Conservation (phyloP, 305 asterid genomes). For the Solanum aculeatissimum region DNA sequence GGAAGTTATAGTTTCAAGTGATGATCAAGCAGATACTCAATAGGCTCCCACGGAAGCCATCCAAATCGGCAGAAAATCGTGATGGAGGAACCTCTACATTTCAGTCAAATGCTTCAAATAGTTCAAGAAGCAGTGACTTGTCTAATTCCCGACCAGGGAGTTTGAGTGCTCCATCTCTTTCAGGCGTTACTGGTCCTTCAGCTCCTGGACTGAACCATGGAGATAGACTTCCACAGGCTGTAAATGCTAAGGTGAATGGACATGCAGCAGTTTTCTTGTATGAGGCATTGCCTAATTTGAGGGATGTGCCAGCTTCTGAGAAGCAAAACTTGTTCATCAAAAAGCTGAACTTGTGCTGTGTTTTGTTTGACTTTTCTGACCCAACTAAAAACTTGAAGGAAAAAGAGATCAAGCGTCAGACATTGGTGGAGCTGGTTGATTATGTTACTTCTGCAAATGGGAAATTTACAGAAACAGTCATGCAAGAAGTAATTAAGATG, state of each 20-base stretch:
- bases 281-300: constrained; percentile 72
- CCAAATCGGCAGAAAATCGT: constrained; percentile 57
- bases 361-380: constrained; percentile 44
- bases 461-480: constrained; percentile 30
- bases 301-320: constrained; percentile 39
- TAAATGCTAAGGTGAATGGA: constrained; percentile 44
- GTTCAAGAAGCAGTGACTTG: constrained; percentile 34
- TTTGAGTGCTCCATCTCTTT: constrained; percentile 22
- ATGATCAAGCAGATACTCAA: constrained; percentile 90
- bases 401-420: constrained; percentile 37
- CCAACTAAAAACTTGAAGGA: constrained; percentile 29
- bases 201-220: constrained; percentile 35
- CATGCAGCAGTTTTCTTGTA: constrained; percentile 25
- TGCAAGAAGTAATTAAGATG: constrained; percentile 42
- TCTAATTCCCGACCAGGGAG: constrained; percentile 32
- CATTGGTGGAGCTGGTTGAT: constrained; percentile 45
- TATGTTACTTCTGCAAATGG: constrained; percentile 25
- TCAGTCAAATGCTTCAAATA: constrained; percentile 41
- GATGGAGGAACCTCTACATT: constrained; percentile 69
- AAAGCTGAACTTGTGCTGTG: constrained; percentile 40
- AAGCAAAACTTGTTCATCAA: constrained; percentile 32
- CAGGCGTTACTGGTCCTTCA: constrained; percentile 25
- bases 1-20: constrained; percentile 17
- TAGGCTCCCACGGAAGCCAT: constrained; percentile 82
- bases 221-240: constrained; percentile 36